Base-by-base conservation (phyloP, 805 yeast genomes). In the Myxozyma udenii region DNA sequence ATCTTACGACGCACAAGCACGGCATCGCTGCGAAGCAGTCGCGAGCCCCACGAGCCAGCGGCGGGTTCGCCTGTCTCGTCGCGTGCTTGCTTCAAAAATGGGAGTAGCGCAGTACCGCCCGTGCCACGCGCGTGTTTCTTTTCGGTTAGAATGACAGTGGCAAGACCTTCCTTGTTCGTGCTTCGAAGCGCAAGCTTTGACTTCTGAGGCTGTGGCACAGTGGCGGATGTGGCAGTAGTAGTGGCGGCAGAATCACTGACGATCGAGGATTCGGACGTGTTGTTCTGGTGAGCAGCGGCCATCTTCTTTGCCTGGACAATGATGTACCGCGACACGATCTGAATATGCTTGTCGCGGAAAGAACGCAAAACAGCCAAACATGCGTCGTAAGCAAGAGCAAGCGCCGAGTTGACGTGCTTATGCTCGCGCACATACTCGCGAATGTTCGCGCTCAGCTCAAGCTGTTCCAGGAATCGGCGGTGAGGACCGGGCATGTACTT, bases 61-160 rank as follows among this genome's bases (percentile, higher is more conserved):
- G 96, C 96, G 11, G 89, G 80, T 62, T 85, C 93, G 39, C 95
- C 95, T 2, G 96, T 90, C 67, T 90, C 97, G 70, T 90, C 97
- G 68, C 97, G 79, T 61, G 96, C 91, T 69, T 91, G 97, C 68
- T 89, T 90, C 66, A 90, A 76, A 71, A 90, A 91, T 24, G 96
- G 96, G 52, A 90, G 77, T 62, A 90, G 74, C 0, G 95, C 83
- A 0, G 97, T 90, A 41, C 98, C 97, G 19, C 98, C 98, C 1
- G 98, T 90, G 14, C 98, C 97, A 61, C 80, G 79, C 58, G 78
- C 80, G 51, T 78, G 84, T 39, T 74, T 76, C 52, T 75, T 74
- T 40, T 72, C 74, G 9, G 46, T 40, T 44, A 50, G 61, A 56
- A 73, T 76, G 32, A 74, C 66, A 61, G 77, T 79, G 16, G 72